Evolutionary conservation across 331 rosid species (phyloP).

Genomic region (Phaseolus coccineus): DNA sequence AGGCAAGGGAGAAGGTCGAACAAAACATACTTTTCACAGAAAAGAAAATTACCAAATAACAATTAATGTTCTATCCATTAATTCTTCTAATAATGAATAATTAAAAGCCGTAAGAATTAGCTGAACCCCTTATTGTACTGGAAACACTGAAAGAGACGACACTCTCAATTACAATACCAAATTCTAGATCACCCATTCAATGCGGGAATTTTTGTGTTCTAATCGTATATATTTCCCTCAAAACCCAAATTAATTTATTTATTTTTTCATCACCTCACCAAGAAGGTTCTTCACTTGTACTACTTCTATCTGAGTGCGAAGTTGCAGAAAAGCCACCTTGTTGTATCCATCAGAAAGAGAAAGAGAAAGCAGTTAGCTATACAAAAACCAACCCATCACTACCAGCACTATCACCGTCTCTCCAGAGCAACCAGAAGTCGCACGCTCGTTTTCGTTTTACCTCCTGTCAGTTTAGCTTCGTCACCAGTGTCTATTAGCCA

Average conservation of each 20-base stretch:
- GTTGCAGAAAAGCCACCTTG: conserved; percentile 41
- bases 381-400: conserved; percentile 28
- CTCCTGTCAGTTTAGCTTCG: conserved; percentile 55
- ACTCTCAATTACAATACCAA: conserved; percentile 34
- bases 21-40: conserved; percentile 43
- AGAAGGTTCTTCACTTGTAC: conserved; percentile 35
- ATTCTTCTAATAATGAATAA: conserved; percentile 31
- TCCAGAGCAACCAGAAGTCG: conserved; percentile 38
- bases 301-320: conserved; percentile 11
- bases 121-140: conserved; percentile 34
- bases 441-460: conserved; percentile 51
- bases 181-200: conserved; percentile 19
- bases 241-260: neutral
- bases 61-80: conserved; percentile 33
- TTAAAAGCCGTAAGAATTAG: conserved; percentile 47
- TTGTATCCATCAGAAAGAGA: conserved; percentile 38
- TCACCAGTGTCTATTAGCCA: conserved; percentile 3
- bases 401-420: neutral
- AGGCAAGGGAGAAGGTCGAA: conserved; percentile 44
- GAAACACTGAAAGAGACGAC: conserved; percentile 48
- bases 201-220: conserved; percentile 1
- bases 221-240: conserved; percentile 2
- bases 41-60: conserved; percentile 39
- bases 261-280: conserved; percentile 22
- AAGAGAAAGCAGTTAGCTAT: conserved; percentile 54